Base-by-base conservation (phyloP, 345 rosid species). In the Camelina laxa region DNA sequence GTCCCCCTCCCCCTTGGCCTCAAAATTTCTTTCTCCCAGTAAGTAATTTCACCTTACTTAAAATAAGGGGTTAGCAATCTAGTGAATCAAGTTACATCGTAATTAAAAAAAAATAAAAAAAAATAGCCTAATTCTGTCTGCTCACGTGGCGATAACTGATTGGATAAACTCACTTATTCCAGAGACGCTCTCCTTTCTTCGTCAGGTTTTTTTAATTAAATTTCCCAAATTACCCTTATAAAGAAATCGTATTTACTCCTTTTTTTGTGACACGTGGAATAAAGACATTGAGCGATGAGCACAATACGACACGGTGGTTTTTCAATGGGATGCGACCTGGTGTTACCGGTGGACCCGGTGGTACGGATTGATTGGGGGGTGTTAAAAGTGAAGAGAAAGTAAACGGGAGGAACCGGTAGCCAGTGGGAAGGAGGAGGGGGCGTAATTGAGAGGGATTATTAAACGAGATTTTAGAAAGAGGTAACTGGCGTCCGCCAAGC, bases 401-500 rank as follows among this genome's bases (percentile, higher is more conserved):
- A 65, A 84, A 81, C 79, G 79, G 82, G 62, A 67, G 33, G 41
- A 78, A 79, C 72, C 86, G 81, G 89, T 86, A 39, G 80, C 66
- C 62, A 5, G 72, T 64, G 27, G 7, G 9, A n/a, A n/a, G 48
- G 22, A 60, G 27, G 7, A 9, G 17, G n/a, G 48, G 22, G 67
- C 80, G 84, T 77, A 87, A 65, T 24, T 73, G 67, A 74, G n/a
- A 19, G 50, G 60, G 60, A 27, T 53, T 67, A 82, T 74, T 78
- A 36, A 82, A 80, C 72, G 72, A 58, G 57, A 82, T 75, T 81
- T 63, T 51, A 74, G 53, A 62, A 62, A 69, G 44, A 27, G 47
- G 42, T 36, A 56, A 73, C 63, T 84, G 88, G 82, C 81, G 79
- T 85, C 96, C 87, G 75, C 89, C 86, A 83, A 42, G 69, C 53